Conservation (phyloP, 2,329 filamentous ascomycete genomes). For the Lomentospora prolificans region DNA sequence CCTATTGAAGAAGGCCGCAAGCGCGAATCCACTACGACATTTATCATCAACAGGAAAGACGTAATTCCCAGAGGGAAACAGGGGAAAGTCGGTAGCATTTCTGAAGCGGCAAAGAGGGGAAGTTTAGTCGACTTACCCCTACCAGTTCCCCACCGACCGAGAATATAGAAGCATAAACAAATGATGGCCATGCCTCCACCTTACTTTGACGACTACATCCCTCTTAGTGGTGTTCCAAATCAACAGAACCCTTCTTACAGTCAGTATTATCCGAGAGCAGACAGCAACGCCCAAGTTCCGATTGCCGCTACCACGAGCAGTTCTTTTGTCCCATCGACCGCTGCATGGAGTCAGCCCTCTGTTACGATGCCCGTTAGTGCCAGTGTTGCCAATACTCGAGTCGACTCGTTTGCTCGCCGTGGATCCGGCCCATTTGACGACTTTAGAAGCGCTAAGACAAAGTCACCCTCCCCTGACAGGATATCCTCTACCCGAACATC, state of each 20-base stretch:
- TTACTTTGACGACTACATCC: conserved; percentile 1
- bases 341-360: background rate
- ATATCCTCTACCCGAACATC: conserved; percentile 5
- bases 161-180: background rate
- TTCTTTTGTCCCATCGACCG: background rate
- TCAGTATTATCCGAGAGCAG: background rate
- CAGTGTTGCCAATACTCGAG: background rate
- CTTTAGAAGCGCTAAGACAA: conserved; percentile 6
- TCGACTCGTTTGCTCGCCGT: background rate
- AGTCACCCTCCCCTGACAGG: background rate
- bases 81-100: background rate
- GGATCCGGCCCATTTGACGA: conserved; percentile 1
- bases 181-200: conserved; percentile 2
- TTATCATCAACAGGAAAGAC: background rate
- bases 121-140: background rate
- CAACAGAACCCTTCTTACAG: background rate
- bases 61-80: background rate
- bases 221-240: background rate
- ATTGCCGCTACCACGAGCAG: background rate
- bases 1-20: background rate
- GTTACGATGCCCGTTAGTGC: background rate
- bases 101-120: background rate
- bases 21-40: background rate
- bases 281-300: background rate
- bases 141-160: background rate